A percentile compares a stretch with the other conserved stretches of the same genome.
Evolutionary conservation across 2,329 filamentous ascomycete species (phyloP).

Genomic region (Aspergillus chevalieri): DNA sequence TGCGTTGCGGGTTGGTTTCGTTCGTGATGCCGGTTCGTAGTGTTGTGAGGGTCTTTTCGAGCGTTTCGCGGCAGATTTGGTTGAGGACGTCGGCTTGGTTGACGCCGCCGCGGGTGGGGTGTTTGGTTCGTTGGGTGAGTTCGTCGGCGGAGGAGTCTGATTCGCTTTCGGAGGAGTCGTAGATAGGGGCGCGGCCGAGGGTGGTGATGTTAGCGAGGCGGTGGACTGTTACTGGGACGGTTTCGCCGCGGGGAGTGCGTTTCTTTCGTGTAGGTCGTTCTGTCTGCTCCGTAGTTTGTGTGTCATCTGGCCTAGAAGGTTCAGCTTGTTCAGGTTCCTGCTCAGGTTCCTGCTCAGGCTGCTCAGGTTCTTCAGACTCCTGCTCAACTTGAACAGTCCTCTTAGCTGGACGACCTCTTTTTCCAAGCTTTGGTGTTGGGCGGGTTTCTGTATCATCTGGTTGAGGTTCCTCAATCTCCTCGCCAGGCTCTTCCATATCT

Average conservation of each 20-base stretch:
- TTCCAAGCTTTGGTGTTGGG: not conserved
- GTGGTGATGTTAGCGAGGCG: constrained; percentile 32
- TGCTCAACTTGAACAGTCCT: not conserved
- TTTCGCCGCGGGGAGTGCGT: constrained; percentile 28
- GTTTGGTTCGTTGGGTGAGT: constrained; percentile 28
- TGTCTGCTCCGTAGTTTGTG: constrained; percentile 5
- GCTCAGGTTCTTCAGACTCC: not conserved
- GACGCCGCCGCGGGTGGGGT: constrained; percentile 39
- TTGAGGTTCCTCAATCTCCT: not conserved
- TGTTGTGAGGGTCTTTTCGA: constrained; percentile 41
- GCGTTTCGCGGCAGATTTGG: constrained; percentile 46
- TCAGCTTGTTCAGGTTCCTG: constrained; percentile 3
- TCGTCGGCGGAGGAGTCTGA: constrained; percentile 26
- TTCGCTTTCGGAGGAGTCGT: constrained; percentile 18
- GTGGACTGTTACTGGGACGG: constrained; percentile 37
- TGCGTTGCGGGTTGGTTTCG: constrained; percentile 33
- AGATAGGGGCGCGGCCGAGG: constrained; percentile 16
- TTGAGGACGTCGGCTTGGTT: constrained; percentile 49
- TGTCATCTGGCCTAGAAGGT: constrained; percentile 1
- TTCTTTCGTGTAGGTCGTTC: constrained; percentile 16
- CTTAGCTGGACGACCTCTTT: not conserved
- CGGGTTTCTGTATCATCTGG: not conserved
- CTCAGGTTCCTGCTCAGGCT: constrained; percentile 3
- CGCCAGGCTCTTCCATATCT: not conserved
- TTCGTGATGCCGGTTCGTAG: constrained; percentile 38